These are phyloP conservation scores for Solanum pennellii DNA, from an alignment of 257 asterid genomes.

Conservation along the genomic window DNA sequence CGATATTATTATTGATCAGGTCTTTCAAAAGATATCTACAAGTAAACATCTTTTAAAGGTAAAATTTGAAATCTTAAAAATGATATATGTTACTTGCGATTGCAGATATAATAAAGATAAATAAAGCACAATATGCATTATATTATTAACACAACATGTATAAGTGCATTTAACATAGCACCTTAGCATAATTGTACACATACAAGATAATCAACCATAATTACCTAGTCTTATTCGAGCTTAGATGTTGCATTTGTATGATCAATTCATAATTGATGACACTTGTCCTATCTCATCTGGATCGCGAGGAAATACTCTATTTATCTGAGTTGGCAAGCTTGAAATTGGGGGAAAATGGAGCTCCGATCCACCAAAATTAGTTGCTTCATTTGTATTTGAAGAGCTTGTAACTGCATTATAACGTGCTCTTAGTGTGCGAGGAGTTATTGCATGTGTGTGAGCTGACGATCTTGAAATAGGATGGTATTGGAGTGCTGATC, in stretches of 20 bases:
- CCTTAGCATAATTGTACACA: background rate
- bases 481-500: background rate
- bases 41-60: background rate
- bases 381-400: background rate
- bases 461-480: background rate
- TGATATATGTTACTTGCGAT: too few relatives aligned
- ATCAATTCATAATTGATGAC: background rate
- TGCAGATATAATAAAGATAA: background rate
- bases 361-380: background rate
- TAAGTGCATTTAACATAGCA: background rate
- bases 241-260: background rate
- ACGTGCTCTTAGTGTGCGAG: background rate
- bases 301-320: background rate
- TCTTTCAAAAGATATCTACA: background rate
- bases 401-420: background rate
- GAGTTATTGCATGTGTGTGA: background rate
- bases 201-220: background rate
- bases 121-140: background rate
- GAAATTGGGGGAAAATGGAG: background rate
- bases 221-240: background rate
- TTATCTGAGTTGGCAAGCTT: background rate
- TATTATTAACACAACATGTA: background rate
- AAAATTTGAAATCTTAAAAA: background rate
- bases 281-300: background rate
- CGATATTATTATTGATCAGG: too few relatives aligned